Conservation (phyloP, 192 early-diverging fungal genomes). For the Gaertneriomyces sp. region DNA sequence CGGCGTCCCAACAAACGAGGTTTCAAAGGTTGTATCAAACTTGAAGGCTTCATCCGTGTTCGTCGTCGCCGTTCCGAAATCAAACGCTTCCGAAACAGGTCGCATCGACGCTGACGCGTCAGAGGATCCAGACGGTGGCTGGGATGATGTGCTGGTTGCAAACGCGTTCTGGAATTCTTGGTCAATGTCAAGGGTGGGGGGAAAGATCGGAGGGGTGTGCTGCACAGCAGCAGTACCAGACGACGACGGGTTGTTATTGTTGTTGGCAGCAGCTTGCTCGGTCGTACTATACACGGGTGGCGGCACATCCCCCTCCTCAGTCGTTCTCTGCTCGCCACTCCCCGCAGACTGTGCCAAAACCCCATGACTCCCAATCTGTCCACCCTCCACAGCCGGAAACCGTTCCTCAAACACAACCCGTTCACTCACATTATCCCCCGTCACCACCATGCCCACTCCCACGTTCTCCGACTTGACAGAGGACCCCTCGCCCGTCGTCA, state of each 20-base stretch:
- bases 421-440: too few species aligned
- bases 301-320: neutral
- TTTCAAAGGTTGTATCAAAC: conserved; percentile 25
- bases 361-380: neutral
- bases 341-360: neutral
- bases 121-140: neutral
- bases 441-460: too few species aligned
- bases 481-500: too few species aligned
- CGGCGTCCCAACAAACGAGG: neutral
- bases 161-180: conserved; percentile 28
- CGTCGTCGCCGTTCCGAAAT: neutral
- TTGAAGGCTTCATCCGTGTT: conserved; percentile 24
- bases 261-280: neutral
- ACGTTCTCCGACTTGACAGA: too few species aligned
- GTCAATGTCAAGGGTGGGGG: conserved; percentile 19
- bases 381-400: too few species aligned
- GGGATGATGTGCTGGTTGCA: neutral
- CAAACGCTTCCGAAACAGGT: neutral
- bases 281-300: neutral
- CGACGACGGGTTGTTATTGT: neutral
- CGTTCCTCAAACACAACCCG: too few species aligned
- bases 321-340: neutral
- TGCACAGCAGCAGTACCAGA: neutral
- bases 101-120: neutral
- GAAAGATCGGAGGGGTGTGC: neutral